Conservation (phyloP, 768 basidiomycete genomes). For the Hygrocybe coccinea region DNA sequence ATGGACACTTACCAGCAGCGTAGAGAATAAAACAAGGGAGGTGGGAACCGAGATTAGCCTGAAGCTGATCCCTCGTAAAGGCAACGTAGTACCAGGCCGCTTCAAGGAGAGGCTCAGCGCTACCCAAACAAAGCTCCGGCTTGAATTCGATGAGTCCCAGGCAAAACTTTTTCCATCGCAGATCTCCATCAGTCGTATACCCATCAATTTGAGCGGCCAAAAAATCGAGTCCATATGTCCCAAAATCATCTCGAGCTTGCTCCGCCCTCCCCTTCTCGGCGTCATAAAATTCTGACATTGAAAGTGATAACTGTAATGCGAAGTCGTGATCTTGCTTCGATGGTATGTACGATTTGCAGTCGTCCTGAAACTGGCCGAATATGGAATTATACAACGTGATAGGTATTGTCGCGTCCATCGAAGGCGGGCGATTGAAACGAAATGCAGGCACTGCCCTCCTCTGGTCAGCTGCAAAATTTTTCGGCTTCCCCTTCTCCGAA, state of each 20-base stretch:
- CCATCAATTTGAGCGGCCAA: not conserved
- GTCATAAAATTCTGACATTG: conserved; percentile 20
- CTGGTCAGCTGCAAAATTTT: not conserved
- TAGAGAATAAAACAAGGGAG: conserved; percentile 26
- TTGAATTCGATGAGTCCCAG: conserved; percentile 18
- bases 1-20: conserved; percentile 19
- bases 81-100: conserved; percentile 19
- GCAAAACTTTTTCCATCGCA: conserved; percentile 12
- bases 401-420: not conserved
- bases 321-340: conserved; percentile 21
- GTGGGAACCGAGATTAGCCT: conserved; percentile 9
- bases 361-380: conserved; percentile 25
- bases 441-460: not conserved
- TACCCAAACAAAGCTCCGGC: conserved; percentile 17
- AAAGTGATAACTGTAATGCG: conserved; percentile 10
- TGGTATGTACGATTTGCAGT: conserved; percentile 18
- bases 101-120: conserved; percentile 25
- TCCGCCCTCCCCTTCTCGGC: conserved; percentile 12
- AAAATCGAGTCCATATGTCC: not conserved
- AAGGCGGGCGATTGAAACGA: not conserved
- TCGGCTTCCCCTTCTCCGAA: not conserved
- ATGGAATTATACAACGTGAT: conserved; percentile 14
- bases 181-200: conserved; percentile 13
- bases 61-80: conserved; percentile 10
- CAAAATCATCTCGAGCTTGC: not conserved